These are phyloP conservation scores for Phytophthora colocasiae DNA, from an alignment of 352 stramenopile species.

Conservation along the genomic window DNA sequence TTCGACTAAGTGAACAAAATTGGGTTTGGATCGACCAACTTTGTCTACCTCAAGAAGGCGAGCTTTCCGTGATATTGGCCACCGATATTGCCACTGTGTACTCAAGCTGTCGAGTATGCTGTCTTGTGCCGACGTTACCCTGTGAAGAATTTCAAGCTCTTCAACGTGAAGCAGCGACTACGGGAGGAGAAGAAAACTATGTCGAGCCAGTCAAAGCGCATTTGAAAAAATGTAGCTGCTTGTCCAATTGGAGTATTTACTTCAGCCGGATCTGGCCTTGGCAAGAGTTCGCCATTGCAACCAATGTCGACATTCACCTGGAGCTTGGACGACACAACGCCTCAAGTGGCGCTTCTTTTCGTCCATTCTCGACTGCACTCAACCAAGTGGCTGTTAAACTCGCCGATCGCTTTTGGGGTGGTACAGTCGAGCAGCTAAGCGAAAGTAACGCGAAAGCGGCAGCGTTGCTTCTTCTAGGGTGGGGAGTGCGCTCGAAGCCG, in stretches of 20 bases:
- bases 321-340: not conserved
- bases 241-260: not conserved
- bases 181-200: not conserved
- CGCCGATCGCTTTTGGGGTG: not conserved
- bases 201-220: not conserved
- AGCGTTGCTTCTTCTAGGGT: not conserved
- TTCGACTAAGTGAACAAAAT: not conserved
- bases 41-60: not conserved
- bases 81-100: not conserved
- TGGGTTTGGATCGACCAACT: not conserved
- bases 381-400: not conserved
- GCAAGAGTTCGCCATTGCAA: not conserved
- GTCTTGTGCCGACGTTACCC: not conserved
- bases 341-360: not conserved
- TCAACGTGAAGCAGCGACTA: not conserved
- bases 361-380: not conserved
- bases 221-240: not conserved
- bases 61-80: not conserved
- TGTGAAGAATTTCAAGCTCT: not conserved
- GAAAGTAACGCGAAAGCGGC: not conserved
- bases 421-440: not conserved
- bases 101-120: not conserved
- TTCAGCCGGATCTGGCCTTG: constrained; percentile 1
- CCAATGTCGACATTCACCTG: not conserved
- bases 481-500: not conserved